A percentile compares a stretch with the other conserved stretches of the same genome.
Evolutionary conservation across 2,329 filamentous ascomycete species (phyloP).

Genomic region (Teratosphaeria gauchensis): DNA sequence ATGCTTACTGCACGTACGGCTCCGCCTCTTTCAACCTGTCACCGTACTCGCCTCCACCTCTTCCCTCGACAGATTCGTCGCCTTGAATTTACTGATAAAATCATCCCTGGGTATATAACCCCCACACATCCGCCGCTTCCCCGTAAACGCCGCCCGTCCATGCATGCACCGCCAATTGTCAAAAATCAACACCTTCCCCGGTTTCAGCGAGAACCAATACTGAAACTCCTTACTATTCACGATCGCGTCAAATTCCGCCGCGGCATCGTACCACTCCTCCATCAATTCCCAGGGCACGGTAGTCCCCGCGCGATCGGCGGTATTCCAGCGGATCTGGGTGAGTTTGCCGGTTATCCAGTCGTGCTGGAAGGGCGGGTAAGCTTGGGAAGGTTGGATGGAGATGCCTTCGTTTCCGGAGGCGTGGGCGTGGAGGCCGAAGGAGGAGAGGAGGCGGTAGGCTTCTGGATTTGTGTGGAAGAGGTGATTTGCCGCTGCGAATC

Average conservation of each 20-base stretch:
- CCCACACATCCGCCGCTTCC: slow-evolving; percentile 78
- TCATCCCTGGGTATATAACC: slow-evolving; percentile 80
- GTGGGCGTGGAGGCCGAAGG: slow-evolving; percentile 59
- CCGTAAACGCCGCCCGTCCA: slow-evolving; percentile 72
- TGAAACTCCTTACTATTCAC: slow-evolving; percentile 56
- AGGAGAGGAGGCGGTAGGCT: slow-evolving; percentile 50
- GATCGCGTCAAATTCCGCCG: slow-evolving; percentile 59
- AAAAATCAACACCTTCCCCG: slow-evolving; percentile 74
- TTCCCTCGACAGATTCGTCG: slow-evolving; percentile 49
- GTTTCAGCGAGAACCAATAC: slow-evolving; percentile 71
- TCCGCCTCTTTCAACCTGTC: slow-evolving; percentile 13
- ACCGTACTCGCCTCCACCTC: slow-evolving; percentile 24
- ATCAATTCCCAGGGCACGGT: slow-evolving; percentile 39
- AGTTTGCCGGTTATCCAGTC: slow-evolving; percentile 37
- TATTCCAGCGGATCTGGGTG: slow-evolving; percentile 80
- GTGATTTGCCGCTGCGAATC: slow-evolving; percentile 60
- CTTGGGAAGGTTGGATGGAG: slow-evolving; percentile 61
- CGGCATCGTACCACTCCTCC: slow-evolving; percentile 67
- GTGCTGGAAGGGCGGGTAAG: slow-evolving; percentile 63
- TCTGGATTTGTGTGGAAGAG: slow-evolving; percentile 46
- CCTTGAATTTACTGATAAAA: slow-evolving; percentile 65
- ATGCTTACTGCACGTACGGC: no score
- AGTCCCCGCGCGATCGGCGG: slow-evolving; percentile 70
- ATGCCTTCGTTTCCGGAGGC: slow-evolving; percentile 80
- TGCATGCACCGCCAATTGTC: slow-evolving; percentile 95